These are phyloP conservation scores for bread wheat (Triticum aestivum) DNA, from an alignment of 176 grass and related monocot genomes.

Conservation along the genomic window DNA sequence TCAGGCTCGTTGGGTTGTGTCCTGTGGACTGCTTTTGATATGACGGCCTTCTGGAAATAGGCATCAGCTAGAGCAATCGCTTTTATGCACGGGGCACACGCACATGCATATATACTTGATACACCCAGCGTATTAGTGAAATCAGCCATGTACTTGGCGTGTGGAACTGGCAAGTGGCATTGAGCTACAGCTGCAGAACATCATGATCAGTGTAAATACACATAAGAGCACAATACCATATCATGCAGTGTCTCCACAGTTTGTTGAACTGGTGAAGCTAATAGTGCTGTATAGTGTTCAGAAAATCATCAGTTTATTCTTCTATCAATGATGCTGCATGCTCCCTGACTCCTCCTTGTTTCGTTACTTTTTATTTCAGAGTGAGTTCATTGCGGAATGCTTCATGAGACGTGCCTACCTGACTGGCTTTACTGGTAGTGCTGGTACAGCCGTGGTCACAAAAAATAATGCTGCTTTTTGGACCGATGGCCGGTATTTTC, in stretches of 20 bases:
- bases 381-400: conserved; percentile 93
- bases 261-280: conserved; percentile 8
- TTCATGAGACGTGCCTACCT: conserved; percentile 79
- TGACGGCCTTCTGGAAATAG: neutral
- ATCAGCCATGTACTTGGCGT: neutral
- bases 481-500: conserved; percentile 98
- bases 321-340: neutral
- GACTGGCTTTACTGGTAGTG: conserved; percentile 91
- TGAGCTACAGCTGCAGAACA: neutral
- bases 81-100: neutral
- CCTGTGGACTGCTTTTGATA: neutral
- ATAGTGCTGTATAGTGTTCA: neutral
- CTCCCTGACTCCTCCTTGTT: neutral
- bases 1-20: neutral
- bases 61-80: neutral
- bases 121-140: neutral
- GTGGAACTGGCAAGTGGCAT: neutral
- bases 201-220: neutral
- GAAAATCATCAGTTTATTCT: neutral
- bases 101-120: neutral
- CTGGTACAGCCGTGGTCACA: conserved; percentile 91
- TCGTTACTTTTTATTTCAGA: conserved; percentile 46
- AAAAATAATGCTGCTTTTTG: conserved; percentile 91
- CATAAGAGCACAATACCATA: neutral
- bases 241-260: neutral